Conservation (phyloP, 108 stramenopile genomes). For the Schizochytrium sp. region DNA sequence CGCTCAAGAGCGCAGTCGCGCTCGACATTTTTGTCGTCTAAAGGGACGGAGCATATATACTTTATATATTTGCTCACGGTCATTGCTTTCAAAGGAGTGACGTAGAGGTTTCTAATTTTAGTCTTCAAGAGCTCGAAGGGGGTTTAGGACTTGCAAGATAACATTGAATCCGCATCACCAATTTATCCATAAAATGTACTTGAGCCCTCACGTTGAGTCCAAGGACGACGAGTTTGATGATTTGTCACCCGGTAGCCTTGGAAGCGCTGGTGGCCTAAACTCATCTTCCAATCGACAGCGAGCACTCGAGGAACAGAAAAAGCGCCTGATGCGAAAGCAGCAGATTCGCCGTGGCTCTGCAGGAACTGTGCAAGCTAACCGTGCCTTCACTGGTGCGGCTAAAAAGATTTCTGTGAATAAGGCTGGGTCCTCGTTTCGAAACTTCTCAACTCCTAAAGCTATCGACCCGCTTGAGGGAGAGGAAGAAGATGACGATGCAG, state of each 20-base stretch:
- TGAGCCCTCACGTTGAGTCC: not conserved
- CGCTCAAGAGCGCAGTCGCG: no score
- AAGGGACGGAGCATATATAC: no score
- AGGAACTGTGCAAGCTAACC: slow-evolving; percentile 36
- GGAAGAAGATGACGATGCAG: slow-evolving; percentile 30
- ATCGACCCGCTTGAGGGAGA: slow-evolving; percentile 57
- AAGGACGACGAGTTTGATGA: slow-evolving; percentile 42
- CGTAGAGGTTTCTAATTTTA: no score
- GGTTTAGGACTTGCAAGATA: no score
- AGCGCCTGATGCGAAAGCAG: slow-evolving; percentile 42
- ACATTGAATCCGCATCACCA: not conserved
- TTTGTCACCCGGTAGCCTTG: not conserved
- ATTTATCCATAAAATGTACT: not conserved
- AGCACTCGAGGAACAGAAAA: slow-evolving; percentile 38
- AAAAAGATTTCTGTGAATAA: not conserved
- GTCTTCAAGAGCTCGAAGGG: no score
- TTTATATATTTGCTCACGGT: no score
- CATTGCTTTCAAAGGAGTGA: no score
- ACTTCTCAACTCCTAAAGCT: slow-evolving; percentile 52
- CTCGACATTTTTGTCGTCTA: no score
- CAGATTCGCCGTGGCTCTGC: slow-evolving; percentile 15
- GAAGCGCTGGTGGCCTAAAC: slow-evolving; percentile 26
- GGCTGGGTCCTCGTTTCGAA: slow-evolving; percentile 21
- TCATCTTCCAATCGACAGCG: slow-evolving; percentile 13
- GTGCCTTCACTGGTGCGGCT: slow-evolving; percentile 32